These are phyloP conservation scores for Peronosclerospora sorghi DNA, from an alignment of 352 stramenopile genomes.

Conservation along the genomic window DNA sequence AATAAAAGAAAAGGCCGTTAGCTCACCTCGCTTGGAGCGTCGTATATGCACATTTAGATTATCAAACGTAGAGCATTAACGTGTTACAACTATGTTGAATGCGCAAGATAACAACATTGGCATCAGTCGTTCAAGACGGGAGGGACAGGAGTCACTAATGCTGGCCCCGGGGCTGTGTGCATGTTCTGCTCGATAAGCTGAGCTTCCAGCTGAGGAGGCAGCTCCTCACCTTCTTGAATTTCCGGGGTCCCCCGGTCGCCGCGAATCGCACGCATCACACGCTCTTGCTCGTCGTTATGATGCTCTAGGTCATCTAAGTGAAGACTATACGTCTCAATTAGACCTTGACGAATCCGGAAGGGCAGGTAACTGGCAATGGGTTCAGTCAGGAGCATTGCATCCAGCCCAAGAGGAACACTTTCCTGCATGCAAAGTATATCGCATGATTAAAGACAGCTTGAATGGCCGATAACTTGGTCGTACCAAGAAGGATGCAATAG, in stretches of 20 bases:
- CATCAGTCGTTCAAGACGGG: constrained; percentile 2
- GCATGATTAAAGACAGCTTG: too few relatives aligned
- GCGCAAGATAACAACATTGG: too few relatives aligned
- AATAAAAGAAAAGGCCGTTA: background rate
- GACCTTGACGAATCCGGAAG: constrained; percentile 75
- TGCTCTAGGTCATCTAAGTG: constrained; percentile 80
- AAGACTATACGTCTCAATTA: constrained; percentile 84
- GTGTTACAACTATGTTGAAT: constrained; percentile 2
- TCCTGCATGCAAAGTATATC: constrained; percentile 29
- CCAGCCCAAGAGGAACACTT: constrained; percentile 73
- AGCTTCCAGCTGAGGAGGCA: constrained; percentile 23
- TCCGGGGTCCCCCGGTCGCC: constrained; percentile 31
- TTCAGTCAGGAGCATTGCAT: constrained; percentile 77
- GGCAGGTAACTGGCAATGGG: constrained; percentile 70
- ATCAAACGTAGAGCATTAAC: too few relatives aligned
- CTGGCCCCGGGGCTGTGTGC: constrained; percentile 11
- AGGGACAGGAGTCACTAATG: constrained; percentile 14
- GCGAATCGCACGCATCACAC: constrained; percentile 68
- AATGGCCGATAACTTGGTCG: background rate
- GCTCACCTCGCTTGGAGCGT: background rate
- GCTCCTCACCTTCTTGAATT: constrained; percentile 21
- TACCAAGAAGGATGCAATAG: constrained; percentile 78
- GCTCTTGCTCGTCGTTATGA: constrained; percentile 73
- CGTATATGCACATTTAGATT: constrained; percentile 9
- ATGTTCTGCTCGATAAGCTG: constrained; percentile 27